Evolutionary conservation across 2,329 filamentous ascomycete species (phyloP).

Genomic region (Fusarium coicis): DNA sequence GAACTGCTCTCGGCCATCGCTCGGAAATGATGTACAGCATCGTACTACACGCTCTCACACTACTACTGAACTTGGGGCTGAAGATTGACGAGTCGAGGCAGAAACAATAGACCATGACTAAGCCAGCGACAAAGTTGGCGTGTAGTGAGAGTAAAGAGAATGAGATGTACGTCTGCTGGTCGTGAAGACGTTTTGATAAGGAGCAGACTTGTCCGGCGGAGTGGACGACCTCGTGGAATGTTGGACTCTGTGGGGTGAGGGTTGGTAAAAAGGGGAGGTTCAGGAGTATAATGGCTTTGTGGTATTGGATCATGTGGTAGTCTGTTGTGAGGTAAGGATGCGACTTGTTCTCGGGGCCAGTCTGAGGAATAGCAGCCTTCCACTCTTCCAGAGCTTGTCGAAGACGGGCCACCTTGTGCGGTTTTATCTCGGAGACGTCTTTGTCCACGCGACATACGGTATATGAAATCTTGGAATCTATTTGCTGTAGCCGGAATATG

Average conservation of each 20-base stretch:
- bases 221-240: background rate
- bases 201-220: background rate
- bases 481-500: slow-evolving; percentile 1
- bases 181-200: background rate
- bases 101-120: slow-evolving; percentile 1
- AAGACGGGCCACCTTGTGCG: background rate
- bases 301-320: background rate
- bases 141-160: background rate
- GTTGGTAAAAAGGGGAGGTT: background rate
- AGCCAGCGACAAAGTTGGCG: background rate
- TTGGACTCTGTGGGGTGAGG: background rate
- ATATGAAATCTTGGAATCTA: background rate
- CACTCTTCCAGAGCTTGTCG: background rate
- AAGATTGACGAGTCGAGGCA: background rate
- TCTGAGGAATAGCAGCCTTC: background rate
- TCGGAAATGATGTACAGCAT: background rate
- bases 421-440: background rate
- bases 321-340: background rate
- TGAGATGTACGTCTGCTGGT: background rate
- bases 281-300: background rate
- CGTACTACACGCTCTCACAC: background rate
- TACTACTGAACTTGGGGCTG: background rate
- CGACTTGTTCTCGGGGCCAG: background rate
- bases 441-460: background rate
- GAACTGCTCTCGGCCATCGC: background rate